These are phyloP conservation scores for Trypanosoma avium DNA, from an alignment of 208 protist genomes.

Conservation along the genomic window DNA sequence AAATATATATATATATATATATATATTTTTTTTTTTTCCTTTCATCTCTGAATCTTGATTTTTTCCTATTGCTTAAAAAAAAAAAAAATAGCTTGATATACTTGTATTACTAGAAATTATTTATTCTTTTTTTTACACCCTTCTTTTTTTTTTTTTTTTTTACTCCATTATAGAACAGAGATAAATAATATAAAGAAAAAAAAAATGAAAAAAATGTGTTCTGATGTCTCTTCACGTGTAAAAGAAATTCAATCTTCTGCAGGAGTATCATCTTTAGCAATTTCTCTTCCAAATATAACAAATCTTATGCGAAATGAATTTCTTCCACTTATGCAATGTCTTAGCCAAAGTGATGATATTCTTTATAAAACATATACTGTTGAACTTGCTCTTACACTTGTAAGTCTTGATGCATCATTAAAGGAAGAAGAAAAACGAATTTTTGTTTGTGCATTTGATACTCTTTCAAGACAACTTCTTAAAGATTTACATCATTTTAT, in stretches of 20 bases:
- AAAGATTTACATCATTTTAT: conserved; percentile 39
- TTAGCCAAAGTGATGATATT: conserved; percentile 33
- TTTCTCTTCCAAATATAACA: conserved; percentile 45
- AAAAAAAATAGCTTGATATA: no score
- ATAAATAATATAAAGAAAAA: conserved; percentile 9
- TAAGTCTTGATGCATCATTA: conserved; percentile 66
- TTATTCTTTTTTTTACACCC: conserved; percentile 8
- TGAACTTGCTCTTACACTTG: conserved; percentile 71
- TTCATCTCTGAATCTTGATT: no score
- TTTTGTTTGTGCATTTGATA: conserved; percentile 72
- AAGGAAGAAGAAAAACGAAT: conserved; percentile 59
- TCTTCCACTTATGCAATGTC: conserved; percentile 51
- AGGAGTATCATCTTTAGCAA: neutral
- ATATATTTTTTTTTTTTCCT: neutral
- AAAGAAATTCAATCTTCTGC: conserved; percentile 11
- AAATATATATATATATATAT: conserved; percentile 1
- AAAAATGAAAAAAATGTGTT: conserved; percentile 13
- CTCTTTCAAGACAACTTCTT: conserved; percentile 46
- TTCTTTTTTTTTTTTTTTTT: conserved; percentile 6
- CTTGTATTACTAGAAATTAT: neutral
- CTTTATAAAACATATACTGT: conserved; percentile 60
- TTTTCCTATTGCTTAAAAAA: no score
- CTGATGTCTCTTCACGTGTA: conserved; percentile 1
- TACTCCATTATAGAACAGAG: neutral
- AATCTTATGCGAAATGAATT: conserved; percentile 66